phyloP scores from a whole-genome alignment of 2,329 filamentous ascomycete genomes.

The Coniochaeta hoffmannii region DNA sequence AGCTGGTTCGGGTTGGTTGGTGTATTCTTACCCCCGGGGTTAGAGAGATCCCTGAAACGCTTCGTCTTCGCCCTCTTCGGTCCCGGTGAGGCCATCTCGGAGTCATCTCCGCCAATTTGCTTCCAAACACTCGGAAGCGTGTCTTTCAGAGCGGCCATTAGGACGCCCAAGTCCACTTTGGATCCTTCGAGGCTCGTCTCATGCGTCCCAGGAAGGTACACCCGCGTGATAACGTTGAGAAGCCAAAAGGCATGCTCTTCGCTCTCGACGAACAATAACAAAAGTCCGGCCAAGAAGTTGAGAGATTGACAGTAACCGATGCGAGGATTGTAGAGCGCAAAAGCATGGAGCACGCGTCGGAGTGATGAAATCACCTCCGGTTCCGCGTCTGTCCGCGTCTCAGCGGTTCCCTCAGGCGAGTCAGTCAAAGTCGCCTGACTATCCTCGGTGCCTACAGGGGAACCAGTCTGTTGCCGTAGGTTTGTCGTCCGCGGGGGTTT shows the following conservation, averaged over 20 bases:
- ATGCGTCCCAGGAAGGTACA: slow-evolving; percentile 86
- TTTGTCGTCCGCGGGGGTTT: slow-evolving; percentile 38
- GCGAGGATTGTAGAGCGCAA: slow-evolving; percentile 80
- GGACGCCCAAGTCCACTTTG: slow-evolving; percentile 87
- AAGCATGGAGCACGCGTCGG: slow-evolving; percentile 79
- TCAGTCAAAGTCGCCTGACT: slow-evolving; percentile 17
- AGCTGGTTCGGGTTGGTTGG: slow-evolving; percentile 46
- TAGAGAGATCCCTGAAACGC: slow-evolving; percentile 17
- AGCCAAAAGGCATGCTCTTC: slow-evolving; percentile 93
- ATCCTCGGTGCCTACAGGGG: background rate
- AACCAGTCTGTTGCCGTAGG: slow-evolving; percentile 7
- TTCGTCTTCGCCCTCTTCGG: slow-evolving; percentile 23
- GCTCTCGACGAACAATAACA: slow-evolving; percentile 78
- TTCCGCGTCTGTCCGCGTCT: slow-evolving; percentile 42
- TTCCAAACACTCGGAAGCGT: slow-evolving; percentile 77
- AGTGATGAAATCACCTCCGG: slow-evolving; percentile 74
- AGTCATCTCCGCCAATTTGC: slow-evolving; percentile 70
- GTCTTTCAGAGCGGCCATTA: slow-evolving; percentile 82
- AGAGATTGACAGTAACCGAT: slow-evolving; percentile 95
- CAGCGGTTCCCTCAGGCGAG: slow-evolving; percentile 8
- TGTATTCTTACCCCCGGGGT: slow-evolving; percentile 27
- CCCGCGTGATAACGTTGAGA: slow-evolving; percentile 82
- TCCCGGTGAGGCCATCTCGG: slow-evolving; percentile 45
- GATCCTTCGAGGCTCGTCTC: slow-evolving; percentile 84
- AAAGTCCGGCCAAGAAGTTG: slow-evolving; percentile 86